phyloP scores from a whole-genome alignment of 2,329 filamentous ascomycete genomes.

The Elsinoe arachidis region DNA sequence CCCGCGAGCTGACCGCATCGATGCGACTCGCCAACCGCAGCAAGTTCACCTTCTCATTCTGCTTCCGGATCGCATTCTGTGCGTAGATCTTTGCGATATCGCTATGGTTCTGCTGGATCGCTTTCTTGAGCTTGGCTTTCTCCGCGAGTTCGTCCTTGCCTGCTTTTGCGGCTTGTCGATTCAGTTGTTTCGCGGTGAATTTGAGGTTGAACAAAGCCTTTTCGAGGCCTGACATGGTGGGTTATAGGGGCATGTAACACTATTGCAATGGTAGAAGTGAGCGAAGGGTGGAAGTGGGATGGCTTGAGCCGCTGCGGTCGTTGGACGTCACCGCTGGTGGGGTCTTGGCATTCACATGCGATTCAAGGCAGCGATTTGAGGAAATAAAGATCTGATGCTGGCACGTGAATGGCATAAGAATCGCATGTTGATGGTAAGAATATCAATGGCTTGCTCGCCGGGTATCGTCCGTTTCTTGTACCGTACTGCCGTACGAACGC shows the following conservation, averaged over 20 bases:
- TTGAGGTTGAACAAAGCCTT: conserved; percentile 56
- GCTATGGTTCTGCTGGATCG: conserved; percentile 50
- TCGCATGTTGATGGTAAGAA: neutral
- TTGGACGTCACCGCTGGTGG: conserved; percentile 1
- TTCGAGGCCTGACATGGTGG: conserved; percentile 50
- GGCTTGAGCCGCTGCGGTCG: conserved; percentile 2
- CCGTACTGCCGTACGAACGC: neutral
- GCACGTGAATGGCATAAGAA: neutral
- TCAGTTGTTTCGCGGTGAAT: conserved; percentile 56
- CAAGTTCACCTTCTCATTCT: conserved; percentile 54
- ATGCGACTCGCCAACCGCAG: conserved; percentile 49
- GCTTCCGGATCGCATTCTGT: conserved; percentile 54
- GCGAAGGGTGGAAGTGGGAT: neutral
- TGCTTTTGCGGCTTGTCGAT: conserved; percentile 53
- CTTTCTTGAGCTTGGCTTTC: conserved; percentile 55
- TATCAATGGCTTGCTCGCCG: conserved; percentile 3
- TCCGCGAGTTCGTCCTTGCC: conserved; percentile 53
- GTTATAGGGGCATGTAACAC: conserved; percentile 13
- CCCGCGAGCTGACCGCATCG: conserved; percentile 50
- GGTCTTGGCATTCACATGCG: conserved; percentile 12
- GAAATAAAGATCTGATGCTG: neutral
- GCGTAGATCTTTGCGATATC: conserved; percentile 57
- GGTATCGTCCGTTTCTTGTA: neutral
- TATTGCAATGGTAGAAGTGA: neutral
- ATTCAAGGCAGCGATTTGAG: neutral